phyloP scores from a whole-genome alignment of 2,329 filamentous ascomycete genomes.

The Aspergillus alliaceus region DNA sequence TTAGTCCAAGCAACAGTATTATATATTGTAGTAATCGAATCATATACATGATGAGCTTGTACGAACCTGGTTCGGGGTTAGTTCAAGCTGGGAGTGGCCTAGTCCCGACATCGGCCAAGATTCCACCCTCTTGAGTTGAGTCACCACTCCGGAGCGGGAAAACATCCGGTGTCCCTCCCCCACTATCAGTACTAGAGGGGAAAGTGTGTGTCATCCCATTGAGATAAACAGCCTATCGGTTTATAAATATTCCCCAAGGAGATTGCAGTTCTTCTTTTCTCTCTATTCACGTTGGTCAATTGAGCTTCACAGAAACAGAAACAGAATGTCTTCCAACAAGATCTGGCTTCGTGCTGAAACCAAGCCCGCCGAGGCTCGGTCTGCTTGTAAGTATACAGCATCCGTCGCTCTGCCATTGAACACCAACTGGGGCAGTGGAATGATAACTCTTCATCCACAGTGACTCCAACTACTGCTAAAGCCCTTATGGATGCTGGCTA shows the following conservation, averaged over 20 bases:
- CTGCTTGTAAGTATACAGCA: conserved; percentile 40
- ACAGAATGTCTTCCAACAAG: conserved; percentile 34
- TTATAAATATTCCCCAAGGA: neutral
- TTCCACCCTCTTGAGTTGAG: conserved; percentile 14
- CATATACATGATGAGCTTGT: no score
- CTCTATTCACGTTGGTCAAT: conserved; percentile 10
- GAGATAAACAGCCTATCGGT: conserved; percentile 11
- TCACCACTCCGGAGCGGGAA: conserved; percentile 32
- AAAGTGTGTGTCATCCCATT: conserved; percentile 27
- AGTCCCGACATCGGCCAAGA: conserved; percentile 18
- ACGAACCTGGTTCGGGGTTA: no score
- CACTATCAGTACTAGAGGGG: conserved; percentile 29
- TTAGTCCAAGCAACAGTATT: no score
- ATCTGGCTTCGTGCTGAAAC: conserved; percentile 61
- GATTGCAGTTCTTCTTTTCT: conserved; percentile 7
- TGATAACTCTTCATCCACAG: conserved; percentile 21
- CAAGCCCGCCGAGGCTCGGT: conserved; percentile 59
- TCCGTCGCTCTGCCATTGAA: neutral
- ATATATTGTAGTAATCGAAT: no score
- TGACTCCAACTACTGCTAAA: conserved; percentile 57
- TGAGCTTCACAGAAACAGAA: conserved; percentile 13
- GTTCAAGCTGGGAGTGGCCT: no score
- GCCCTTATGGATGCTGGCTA: conserved; percentile 69
- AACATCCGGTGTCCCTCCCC: conserved; percentile 22
- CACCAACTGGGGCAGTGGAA: neutral